Percentiles rank a stretch among this genome's conserved stretches.
Evolutionary conservation across 2,329 filamentous ascomycete genomes (phyloP).

Genomic region (Nigrograna mackinnonii): DNA sequence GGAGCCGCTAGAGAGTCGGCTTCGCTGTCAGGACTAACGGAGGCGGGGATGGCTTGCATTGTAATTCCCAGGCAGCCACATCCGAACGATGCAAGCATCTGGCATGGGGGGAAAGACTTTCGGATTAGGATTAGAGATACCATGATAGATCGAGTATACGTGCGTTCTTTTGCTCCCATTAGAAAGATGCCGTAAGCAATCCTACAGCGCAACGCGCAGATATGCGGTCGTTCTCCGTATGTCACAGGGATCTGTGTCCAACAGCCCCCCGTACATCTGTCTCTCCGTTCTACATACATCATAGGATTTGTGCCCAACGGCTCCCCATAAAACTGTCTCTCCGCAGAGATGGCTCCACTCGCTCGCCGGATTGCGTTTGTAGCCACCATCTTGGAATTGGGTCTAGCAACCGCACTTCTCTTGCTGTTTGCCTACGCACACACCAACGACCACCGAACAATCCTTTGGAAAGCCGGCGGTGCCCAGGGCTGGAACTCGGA

Average conservation of each 20-base stretch:
- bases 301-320: too few species aligned
- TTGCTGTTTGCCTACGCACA: neutral
- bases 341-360: neutral
- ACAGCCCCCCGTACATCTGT: neutral
- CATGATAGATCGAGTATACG: too few species aligned
- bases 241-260: neutral
- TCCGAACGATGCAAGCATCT: too few species aligned
- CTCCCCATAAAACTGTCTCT: neutral
- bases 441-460: neutral
- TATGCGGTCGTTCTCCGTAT: neutral
- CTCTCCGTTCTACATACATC: neutral
- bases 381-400: neutral
- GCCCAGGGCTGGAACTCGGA: constrained; percentile 18
- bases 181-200: too few species aligned
- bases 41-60: too few species aligned
- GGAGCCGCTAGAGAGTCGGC: too few species aligned
- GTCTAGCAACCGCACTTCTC: neutral
- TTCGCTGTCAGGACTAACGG: too few species aligned
- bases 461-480: neutral
- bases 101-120: too few species aligned
- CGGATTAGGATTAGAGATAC: too few species aligned
- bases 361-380: neutral
- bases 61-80: too few species aligned
- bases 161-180: too few species aligned
- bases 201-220: too few species aligned